Evolutionary conservation across 202 grass and related monocot species (phyloP).

Genomic region (Panicum hallii): DNA sequence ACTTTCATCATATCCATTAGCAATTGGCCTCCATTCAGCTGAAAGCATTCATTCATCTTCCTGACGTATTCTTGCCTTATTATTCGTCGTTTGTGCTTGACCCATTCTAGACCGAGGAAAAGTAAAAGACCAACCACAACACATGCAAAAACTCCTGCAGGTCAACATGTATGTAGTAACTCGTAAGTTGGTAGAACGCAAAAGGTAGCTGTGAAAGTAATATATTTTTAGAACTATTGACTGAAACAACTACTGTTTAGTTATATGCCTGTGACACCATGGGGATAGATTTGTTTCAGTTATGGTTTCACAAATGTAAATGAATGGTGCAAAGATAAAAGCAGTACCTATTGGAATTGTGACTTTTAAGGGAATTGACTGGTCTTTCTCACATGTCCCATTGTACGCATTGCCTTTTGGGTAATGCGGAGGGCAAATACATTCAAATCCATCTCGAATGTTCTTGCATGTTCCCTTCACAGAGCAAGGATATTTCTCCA

Average conservation of each 20-base stretch:
- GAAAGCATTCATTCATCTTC: conserved; percentile 42
- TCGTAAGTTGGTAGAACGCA: neutral
- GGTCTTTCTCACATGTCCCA: neutral
- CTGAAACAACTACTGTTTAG: neutral
- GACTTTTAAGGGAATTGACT: neutral
- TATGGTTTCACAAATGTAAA: neutral
- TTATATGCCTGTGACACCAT: neutral
- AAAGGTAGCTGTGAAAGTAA: neutral
- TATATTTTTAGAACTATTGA: neutral
- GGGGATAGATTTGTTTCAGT: neutral
- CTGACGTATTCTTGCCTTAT: neutral
- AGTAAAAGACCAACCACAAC: neutral
- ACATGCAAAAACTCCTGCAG: conserved; percentile 10
- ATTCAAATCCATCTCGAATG: neutral
- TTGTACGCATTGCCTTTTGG: neutral
- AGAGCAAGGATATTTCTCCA: neutral
- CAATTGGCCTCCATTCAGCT: conserved; percentile 40
- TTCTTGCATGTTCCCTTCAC: conserved; percentile 17
- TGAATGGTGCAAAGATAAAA: neutral
- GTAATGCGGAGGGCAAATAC: conserved; percentile 9
- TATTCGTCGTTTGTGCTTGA: neutral
- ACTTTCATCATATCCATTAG: conserved; percentile 45
- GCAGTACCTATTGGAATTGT: neutral
- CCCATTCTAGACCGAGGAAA: conserved; percentile 13
- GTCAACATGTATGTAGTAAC: too few relatives aligned